Evolutionary conservation across 441 rosid species (phyloP), one percentile per base, ranked within the genome.

Genomic region (Adansonia madagascariensis): DNA sequence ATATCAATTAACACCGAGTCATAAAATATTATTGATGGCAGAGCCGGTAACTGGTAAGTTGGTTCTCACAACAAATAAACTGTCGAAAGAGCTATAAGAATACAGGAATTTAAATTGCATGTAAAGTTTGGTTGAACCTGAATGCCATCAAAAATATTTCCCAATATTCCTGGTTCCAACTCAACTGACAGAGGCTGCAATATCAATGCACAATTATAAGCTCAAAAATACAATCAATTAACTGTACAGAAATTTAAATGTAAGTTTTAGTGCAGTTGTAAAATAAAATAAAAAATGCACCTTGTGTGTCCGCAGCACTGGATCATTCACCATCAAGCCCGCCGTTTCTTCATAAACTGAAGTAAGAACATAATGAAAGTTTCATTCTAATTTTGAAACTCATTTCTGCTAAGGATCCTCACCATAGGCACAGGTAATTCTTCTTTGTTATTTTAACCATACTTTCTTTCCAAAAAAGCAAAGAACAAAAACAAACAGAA

Each of bases 121-220:
- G 35, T 24, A 10, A 77, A 52, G 56, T 76, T 49, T 73, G 76
- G 56, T 76, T 79, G 78, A 68, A 97, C 99, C 98, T 97, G 98
- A 89, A 97, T 94, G 52, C 99, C 99, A 76, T 97, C 99, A 80
- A 97, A 94, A 75, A 93, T 97, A 82, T 94, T 97, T 78, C 98
- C 99, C 89, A 97, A 85, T 62, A 97, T 97, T 87, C 99, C 99
- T 46, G 99, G 98, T 82, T 98, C 99, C 81, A 97, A 81, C 91
- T 97, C 98, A 87, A 94, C 98, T 8, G 99, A 97, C 49, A 94
- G 86, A 75, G 99, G 99, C 99, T 97, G 93, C 46, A 90, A 78
- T 27, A 70, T 79, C 74, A 85, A 55, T 18, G 64, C 4, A 76
- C 8, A 60, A 59, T 35, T 57, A 59, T 73, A 59, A 75, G 86